Evolutionary conservation across 805 yeast species (phyloP).

Genomic region (Candida saitoana): DNA sequence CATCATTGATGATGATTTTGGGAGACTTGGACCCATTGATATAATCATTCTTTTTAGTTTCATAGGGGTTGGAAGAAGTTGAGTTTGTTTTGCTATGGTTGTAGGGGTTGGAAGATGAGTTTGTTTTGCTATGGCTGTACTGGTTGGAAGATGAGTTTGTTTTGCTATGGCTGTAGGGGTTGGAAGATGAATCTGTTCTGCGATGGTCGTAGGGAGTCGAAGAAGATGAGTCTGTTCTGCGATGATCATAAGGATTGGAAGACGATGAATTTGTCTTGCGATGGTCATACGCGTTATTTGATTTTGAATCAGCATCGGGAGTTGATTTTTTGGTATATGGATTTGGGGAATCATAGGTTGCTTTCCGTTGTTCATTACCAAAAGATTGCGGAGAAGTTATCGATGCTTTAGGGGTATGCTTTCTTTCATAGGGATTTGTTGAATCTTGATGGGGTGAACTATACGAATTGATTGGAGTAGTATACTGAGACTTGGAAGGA

Average conservation of each 20-base stretch:
- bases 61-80: constrained; percentile 23
- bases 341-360: not conserved
- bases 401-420: not conserved
- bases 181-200: constrained; percentile 1
- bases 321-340: not conserved
- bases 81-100: not conserved
- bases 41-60: constrained; percentile 16
- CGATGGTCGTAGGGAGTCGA: not conserved
- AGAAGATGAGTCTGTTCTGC: not conserved
- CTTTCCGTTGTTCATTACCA: not conserved
- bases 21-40: constrained; percentile 21
- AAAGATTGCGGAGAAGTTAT: not conserved
- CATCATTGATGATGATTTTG: constrained; percentile 30
- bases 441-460: not conserved
- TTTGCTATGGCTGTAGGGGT: not conserved
- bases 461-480: not conserved
- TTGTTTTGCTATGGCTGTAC: not conserved
- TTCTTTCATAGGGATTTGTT: not conserved
- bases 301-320: not conserved
- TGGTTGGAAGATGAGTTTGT: constrained; percentile 2
- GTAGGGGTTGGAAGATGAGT: constrained; percentile 3
- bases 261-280: not conserved
- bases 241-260: not conserved
- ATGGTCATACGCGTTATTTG: not conserved
- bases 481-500: no score